Percentiles rank a stretch among this genome's conserved stretches.
These are phyloP conservation scores for Hygrophorus russula DNA, from an alignment of 768 basidiomycete genomes.

Conservation along the genomic window DNA sequence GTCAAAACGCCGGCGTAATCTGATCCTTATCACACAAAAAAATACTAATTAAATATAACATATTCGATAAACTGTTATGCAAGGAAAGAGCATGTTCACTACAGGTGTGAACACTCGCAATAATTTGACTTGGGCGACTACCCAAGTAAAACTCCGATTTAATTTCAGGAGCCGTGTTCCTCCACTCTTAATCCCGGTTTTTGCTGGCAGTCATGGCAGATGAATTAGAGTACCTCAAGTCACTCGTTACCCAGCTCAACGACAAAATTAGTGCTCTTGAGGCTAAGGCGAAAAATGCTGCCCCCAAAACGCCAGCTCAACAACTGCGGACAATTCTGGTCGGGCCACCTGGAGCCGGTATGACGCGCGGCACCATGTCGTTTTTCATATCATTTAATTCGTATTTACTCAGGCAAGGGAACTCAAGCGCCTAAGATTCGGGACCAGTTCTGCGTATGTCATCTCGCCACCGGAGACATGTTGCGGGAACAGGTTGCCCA, in stretches of 20 bases:
- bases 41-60: no score
- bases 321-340: constrained; percentile 87
- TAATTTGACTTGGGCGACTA: no score
- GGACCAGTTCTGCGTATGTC: constrained; percentile 91
- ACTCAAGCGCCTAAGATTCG: constrained; percentile 94
- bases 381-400: constrained; percentile 1
- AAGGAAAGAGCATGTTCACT: background rate
- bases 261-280: constrained; percentile 82
- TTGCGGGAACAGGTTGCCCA: constrained; percentile 84
- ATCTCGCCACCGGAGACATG: constrained; percentile 98
- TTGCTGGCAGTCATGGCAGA: constrained; percentile 51
- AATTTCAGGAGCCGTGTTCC: background rate
- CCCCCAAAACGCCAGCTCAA: constrained; percentile 51
- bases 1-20: no score
- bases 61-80: no score
- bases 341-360: constrained; percentile 96
- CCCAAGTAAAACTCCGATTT: background rate
- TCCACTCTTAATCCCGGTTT: background rate
- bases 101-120: no score
- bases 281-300: constrained; percentile 41
- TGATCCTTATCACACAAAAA: no score
- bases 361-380: background rate
- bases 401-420: constrained; percentile 68
- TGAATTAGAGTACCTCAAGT: constrained; percentile 93
- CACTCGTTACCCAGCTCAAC: constrained; percentile 80